phyloP scores from a whole-genome alignment of 2,329 filamentous ascomycete genomes.

The Colletotrichum destructivum region DNA sequence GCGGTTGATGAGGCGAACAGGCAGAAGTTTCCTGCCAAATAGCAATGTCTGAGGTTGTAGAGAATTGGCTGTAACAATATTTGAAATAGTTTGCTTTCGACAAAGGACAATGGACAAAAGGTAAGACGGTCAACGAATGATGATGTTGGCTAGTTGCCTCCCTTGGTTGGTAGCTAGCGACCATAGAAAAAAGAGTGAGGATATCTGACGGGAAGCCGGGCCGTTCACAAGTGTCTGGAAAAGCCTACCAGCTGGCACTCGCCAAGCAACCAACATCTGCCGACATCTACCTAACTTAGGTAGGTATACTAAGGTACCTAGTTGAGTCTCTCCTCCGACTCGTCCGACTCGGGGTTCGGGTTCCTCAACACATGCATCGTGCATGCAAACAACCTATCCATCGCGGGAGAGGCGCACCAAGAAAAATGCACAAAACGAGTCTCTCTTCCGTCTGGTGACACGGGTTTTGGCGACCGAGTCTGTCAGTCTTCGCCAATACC shows the following conservation, averaged over 20 bases:
- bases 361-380: slow-evolving; percentile 1
- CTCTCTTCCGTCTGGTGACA: not conserved
- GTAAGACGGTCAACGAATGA: not conserved
- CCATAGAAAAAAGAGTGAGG: not conserved
- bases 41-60: not conserved
- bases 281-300: too few species aligned
- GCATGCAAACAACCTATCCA: not conserved
- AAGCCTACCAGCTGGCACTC: not conserved
- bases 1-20: slow-evolving; percentile 8
- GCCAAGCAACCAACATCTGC: not conserved
- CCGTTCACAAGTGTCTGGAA: not conserved
- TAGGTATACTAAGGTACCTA: too few species aligned
- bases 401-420: not conserved
- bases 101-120: not conserved
- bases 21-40: not conserved
- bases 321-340: too few species aligned
- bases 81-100: not conserved
- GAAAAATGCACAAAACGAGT: not conserved
- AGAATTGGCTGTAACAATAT: not conserved
- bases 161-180: too few species aligned
- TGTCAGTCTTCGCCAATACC: not conserved
- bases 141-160: not conserved
- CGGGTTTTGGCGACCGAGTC: not conserved
- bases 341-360: not conserved
- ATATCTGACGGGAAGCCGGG: not conserved